phyloP scores from a whole-genome alignment of 1,139 yeast genomes.

The Suhomyces taliae region DNA sequence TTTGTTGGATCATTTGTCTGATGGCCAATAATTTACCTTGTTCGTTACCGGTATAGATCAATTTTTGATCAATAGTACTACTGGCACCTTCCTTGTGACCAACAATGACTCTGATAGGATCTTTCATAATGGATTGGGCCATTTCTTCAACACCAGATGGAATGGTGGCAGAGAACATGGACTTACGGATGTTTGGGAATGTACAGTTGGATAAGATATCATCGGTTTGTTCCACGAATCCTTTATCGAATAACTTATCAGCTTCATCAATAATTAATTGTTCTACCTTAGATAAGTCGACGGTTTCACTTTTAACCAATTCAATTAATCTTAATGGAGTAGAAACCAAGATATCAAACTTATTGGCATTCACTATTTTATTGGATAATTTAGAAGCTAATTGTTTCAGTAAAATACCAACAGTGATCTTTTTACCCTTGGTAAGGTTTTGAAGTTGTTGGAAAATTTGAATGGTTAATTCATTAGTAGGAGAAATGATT shows the following conservation, averaged over 20 bases:
- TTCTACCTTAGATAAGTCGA: conserved; percentile 63
- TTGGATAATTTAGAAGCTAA: conserved; percentile 69
- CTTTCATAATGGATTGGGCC: conserved; percentile 80
- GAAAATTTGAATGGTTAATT: conserved; percentile 83
- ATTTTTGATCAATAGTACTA: conserved; percentile 74
- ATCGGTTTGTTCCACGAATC: conserved; percentile 91
- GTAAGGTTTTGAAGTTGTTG: conserved; percentile 63
- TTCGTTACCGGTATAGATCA: conserved; percentile 88
- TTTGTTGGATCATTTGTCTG: conserved; percentile 80
- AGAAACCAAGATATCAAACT: conserved; percentile 78
- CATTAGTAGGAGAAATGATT: conserved; percentile 86
- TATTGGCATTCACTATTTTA: conserved; percentile 52
- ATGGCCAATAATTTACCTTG: conserved; percentile 92
- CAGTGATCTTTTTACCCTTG: conserved; percentile 55
- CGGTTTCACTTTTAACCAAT: conserved; percentile 59
- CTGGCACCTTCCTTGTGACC: conserved; percentile 97
- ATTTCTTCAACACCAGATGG: conserved; percentile 92
- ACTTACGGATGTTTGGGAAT: conserved; percentile 53
- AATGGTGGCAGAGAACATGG: conserved; percentile 93
- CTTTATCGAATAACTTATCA: conserved; percentile 87
- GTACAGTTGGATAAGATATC: conserved; percentile 72
- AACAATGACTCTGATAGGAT: conserved; percentile 81
- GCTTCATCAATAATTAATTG: conserved; percentile 92
- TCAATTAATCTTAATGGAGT: conserved; percentile 91
- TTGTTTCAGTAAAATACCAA: conserved; percentile 74